Evolutionary conservation across 192 early-diverging fungal genomes (phyloP).

Genomic region (Geranomyces michiganensis): DNA sequence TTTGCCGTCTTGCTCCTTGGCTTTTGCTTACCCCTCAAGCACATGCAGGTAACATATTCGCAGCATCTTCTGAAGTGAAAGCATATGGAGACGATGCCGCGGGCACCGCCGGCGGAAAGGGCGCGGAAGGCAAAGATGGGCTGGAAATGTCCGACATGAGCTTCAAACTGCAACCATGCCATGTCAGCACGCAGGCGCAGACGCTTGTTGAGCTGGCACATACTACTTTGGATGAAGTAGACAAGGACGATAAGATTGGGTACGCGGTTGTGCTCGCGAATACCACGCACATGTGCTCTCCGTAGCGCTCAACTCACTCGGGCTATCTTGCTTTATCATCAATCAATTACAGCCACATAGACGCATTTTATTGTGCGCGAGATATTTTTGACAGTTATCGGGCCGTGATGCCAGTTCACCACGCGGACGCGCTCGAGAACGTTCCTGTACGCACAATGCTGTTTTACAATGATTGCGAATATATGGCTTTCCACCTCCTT

Average conservation of each 20-base stretch:
- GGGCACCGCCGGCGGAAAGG: background rate
- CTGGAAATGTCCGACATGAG: slow-evolving; percentile 19
- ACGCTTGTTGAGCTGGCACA: slow-evolving; percentile 46
- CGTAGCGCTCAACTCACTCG: too few species aligned
- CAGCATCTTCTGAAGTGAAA: slow-evolving; percentile 10
- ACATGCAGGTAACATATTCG: slow-evolving; percentile 17
- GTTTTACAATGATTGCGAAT: slow-evolving; percentile 74
- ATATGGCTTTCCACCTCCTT: slow-evolving; percentile 42
- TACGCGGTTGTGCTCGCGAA: background rate
- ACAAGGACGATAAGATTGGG: background rate
- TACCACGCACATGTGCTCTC: too few species aligned
- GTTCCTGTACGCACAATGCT: slow-evolving; percentile 58
- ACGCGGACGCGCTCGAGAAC: slow-evolving; percentile 55
- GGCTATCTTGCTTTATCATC: background rate
- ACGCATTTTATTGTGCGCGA: slow-evolving; percentile 38
- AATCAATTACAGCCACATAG: slow-evolving; percentile 33
- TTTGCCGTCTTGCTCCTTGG: background rate
- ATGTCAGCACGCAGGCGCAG: slow-evolving; percentile 43
- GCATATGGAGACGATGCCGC: background rate
- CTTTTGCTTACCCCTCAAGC: too few species aligned
- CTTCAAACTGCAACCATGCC: slow-evolving; percentile 40
- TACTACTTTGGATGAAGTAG: slow-evolving; percentile 27
- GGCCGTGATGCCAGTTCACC: slow-evolving; percentile 64
- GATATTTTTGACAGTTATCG: slow-evolving; percentile 65
- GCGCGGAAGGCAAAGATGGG: slow-evolving; percentile 14